These are phyloP conservation scores for Cyclostephanos invisitatus DNA, from an alignment of 108 stramenopile genomes.

Conservation along the genomic window DNA sequence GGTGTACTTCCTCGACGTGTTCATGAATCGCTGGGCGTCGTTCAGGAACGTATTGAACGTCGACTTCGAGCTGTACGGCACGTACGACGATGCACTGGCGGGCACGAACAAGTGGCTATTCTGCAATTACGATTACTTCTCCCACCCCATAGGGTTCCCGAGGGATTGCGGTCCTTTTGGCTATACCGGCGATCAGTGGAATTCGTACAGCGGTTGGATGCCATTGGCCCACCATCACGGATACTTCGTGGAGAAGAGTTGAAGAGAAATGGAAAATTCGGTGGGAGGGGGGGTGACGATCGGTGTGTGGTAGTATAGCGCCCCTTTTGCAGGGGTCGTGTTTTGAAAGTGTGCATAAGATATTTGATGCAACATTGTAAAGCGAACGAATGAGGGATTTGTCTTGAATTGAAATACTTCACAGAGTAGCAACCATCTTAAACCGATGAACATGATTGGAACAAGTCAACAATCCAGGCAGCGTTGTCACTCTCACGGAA, in stretches of 20 bases:
- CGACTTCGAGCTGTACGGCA: constrained; percentile 44
- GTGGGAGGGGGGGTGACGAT: no score
- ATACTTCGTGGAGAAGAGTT: constrained; percentile 31
- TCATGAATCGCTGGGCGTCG: constrained; percentile 43
- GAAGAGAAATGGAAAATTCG: no score
- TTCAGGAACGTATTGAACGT: constrained; percentile 16
- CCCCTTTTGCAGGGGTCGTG: no score
- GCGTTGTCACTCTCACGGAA: no score
- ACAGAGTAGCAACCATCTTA: no score
- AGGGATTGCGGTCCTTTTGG: constrained; percentile 21
- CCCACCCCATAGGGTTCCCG: constrained; percentile 32
- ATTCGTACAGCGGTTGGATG: constrained; percentile 20
- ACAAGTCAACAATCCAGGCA: no score
- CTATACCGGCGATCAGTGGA: constrained; percentile 15
- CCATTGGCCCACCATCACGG: constrained; percentile 30
- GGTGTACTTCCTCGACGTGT: constrained; percentile 35
- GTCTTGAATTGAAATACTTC: no score
- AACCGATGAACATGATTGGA: no score
- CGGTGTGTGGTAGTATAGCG: no score
- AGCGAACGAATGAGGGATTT: no score
- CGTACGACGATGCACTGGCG: constrained; percentile 39
- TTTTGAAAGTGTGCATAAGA: no score
- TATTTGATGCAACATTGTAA: no score
- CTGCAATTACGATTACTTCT: constrained; percentile 33
- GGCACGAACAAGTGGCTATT: constrained; percentile 27